A percentile compares a stretch with the other conserved stretches of the same genome.
Evolutionary conservation across 768 basidiomycete species (phyloP).

Genomic region (Mycena galericulata): DNA sequence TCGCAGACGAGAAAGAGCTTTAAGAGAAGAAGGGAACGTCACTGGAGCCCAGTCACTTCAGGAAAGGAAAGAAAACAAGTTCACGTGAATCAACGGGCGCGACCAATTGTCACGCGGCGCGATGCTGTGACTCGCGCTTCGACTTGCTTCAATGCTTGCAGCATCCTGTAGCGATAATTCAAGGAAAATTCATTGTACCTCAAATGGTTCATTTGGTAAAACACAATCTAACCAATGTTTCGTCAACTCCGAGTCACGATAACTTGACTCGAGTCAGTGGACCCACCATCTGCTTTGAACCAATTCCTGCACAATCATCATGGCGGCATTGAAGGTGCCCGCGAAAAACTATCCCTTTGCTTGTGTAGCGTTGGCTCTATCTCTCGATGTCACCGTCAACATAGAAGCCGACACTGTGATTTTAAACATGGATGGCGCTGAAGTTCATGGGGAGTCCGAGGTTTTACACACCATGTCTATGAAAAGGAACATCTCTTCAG

Average conservation of each 20-base stretch:
- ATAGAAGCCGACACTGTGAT: background rate
- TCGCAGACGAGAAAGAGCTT: background rate
- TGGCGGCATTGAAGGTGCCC: background rate
- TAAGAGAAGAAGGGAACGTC: slow-evolving; percentile 13
- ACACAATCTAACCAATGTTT: too few relatives aligned
- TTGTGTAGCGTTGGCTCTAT: background rate
- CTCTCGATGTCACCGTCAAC: background rate
- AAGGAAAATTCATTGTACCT: too few relatives aligned
- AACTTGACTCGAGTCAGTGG: too few relatives aligned
- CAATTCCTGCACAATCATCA: too few relatives aligned
- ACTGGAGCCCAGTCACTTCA: too few relatives aligned
- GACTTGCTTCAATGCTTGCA: slow-evolving; percentile 16
- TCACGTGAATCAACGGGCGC: background rate
- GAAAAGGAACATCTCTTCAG: background rate
- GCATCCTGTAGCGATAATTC: too few relatives aligned
- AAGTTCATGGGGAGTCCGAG: background rate
- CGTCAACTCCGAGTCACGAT: too few relatives aligned
- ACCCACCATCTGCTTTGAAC: too few relatives aligned
- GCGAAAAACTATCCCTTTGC: slow-evolving; percentile 4
- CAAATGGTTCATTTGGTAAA: too few relatives aligned
- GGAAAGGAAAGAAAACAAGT: background rate
- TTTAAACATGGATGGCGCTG: background rate
- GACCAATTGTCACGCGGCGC: slow-evolving; percentile 2
- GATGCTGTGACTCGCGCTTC: slow-evolving; percentile 10
- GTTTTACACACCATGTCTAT: slow-evolving; percentile 1